phyloP scores from a whole-genome alignment of 208 protist genomes.

The Angomonas deanei region DNA sequence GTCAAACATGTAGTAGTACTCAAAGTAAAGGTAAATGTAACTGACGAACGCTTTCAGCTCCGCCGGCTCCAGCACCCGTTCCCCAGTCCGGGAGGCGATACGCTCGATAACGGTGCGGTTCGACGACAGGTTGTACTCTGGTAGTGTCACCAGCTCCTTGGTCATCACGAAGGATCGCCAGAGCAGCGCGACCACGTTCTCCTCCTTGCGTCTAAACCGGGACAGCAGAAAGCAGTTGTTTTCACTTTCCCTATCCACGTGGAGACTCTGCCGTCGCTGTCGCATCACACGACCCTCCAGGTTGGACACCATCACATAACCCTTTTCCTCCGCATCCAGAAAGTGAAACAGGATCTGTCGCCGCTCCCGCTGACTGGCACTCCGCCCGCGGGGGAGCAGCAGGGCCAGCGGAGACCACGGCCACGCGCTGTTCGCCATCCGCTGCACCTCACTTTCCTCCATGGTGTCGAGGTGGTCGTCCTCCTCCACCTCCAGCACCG shows the following conservation, averaged over 20 bases:
- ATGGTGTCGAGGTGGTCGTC: not conserved
- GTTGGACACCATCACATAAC: not conserved
- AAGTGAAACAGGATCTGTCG: not conserved
- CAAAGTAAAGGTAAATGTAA: constrained; percentile 69
- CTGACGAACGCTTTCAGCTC: constrained; percentile 55
- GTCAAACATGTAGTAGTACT: constrained; percentile 84
- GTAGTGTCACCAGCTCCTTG: constrained; percentile 26
- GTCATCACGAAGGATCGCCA: constrained; percentile 48
- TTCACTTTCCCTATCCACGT: not conserved
- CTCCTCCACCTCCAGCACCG: not conserved
- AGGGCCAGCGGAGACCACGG: not conserved
- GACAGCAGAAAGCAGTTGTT: not conserved
- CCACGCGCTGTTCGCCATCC: not conserved
- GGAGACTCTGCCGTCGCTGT: not conserved
- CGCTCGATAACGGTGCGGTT: constrained; percentile 4
- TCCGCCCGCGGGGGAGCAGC: not conserved
- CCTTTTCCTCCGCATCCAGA: not conserved
- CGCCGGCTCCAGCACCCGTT: constrained; percentile 36
- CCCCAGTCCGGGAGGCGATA: constrained; percentile 30
- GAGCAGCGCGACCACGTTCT: constrained; percentile 13
- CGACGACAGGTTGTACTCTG: not conserved
- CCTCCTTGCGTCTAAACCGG: not conserved
- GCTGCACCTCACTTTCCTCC: not conserved
- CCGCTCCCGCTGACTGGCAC: not conserved
- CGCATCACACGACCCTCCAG: not conserved